These are phyloP conservation scores for Hypoxylon sp. DNA, from an alignment of 2,329 filamentous ascomycete species.

Conservation along the genomic window DNA sequence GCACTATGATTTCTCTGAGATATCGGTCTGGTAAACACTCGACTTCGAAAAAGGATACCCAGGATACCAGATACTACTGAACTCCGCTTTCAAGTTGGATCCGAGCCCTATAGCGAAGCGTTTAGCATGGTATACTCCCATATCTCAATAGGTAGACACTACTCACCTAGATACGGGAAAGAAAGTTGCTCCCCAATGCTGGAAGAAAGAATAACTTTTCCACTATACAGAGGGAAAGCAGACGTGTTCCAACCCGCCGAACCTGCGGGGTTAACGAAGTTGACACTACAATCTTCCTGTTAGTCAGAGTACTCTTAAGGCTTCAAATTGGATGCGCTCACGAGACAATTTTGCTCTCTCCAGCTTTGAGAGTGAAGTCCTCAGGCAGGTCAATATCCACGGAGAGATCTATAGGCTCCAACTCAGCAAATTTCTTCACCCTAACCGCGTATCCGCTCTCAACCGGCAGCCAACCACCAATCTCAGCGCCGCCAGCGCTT, in stretches of 20 bases:
- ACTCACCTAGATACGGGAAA: slow-evolving; percentile 55
- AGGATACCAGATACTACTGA: slow-evolving; percentile 42
- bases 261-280: slow-evolving; percentile 51
- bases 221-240: slow-evolving; percentile 55
- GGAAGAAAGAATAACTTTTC: slow-evolving; percentile 53
- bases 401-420: slow-evolving; percentile 41
- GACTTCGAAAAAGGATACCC: slow-evolving; percentile 42
- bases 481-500: slow-evolving; percentile 57
- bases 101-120: slow-evolving; percentile 38
- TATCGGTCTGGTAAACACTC: slow-evolving; percentile 4
- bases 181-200: slow-evolving; percentile 54
- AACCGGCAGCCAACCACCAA: slow-evolving; percentile 43
- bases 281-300: slow-evolving; percentile 40
- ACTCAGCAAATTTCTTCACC: slow-evolving; percentile 45
- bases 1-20: slow-evolving; percentile 41
- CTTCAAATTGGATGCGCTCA: slow-evolving; percentile 21
- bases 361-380: slow-evolving; percentile 48
- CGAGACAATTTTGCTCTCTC: slow-evolving; percentile 48
- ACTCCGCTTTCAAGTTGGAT: slow-evolving; percentile 46
- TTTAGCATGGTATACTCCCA: background rate
- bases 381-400: slow-evolving; percentile 45
- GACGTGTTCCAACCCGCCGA: slow-evolving; percentile 49
- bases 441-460: slow-evolving; percentile 28
- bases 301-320: background rate
- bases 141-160: background rate